Base-by-base conservation (phyloP, 2,329 filamentous ascomycete species). In the Penicillium sp. region DNA sequence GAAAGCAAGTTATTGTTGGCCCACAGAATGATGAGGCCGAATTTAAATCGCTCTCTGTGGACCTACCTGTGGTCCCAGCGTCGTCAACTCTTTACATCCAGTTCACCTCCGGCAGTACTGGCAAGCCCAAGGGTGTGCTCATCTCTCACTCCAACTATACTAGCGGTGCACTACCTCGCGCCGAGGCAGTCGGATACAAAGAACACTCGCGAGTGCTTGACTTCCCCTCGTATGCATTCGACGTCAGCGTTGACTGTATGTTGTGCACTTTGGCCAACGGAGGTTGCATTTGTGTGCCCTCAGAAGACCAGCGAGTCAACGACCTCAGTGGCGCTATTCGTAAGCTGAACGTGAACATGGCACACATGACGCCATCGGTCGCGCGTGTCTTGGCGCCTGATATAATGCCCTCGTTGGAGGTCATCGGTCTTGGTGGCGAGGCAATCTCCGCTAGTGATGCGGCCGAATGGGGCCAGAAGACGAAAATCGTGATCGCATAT, bases 61-160 rank as follows among this genome's bases (percentile, higher is more conserved):
- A 21, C 13, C 13, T 45, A 25, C 52, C 45, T 18, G 42, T 46
- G 10, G 38, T 56, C 13, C 34, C 31, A 34, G 31, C 50, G 9
- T 44, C 32, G 39, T 46, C 31, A 13, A 29, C 47, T 6, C 42
- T 38, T 8, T 86, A 82, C 63, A 75, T 83, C 5, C 75, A 86
- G 8, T 81, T 85, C 57, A 79, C 77, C 3, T 77, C 77, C 1
- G 79, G 79, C 0, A 79, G 79, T 2, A 77, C 79, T 2, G 77
- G 76, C 42, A 75, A 73, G 39, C 79, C 80, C 0, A 80, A 81
- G 52, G 83, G 82, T 5, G 77, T 85, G 18, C 79, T 83, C 35
- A 82, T 85, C 55, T 80, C 78, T 2, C 85, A 87, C 58, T 71
- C 72, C 0, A 78, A 82, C 0, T 72, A 85, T 1, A 79, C 81